Base-by-base conservation (phyloP, 129 eudicot genomes). In the Artemisia annua region DNA sequence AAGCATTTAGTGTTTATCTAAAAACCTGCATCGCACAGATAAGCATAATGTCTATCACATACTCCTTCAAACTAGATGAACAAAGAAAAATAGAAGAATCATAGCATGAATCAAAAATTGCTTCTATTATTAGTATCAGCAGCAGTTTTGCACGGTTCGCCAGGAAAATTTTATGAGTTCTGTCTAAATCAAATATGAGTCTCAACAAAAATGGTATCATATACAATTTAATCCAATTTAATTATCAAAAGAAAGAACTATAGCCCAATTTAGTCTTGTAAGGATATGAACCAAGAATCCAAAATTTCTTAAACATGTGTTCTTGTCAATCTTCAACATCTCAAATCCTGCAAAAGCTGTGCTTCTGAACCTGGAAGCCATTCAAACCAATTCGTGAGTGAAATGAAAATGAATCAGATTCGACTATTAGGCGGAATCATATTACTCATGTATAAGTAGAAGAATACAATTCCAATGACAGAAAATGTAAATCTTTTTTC, bases 361-460 rank as follows among this genome's bases (percentile, higher is more conserved):
- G 75, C 56, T 73, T 48, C 57, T 72, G 74, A 67, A 81, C 88
- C 91, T 86, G 81, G 68, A 73, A 69, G 32, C 3, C 76, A 75
- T 70, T 70, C 20, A 75, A 69, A 60, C 43, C 43, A 12, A 73
- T 16, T 69, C 15, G 69, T 60, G 44, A 67, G 63, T 63, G 32
- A 19, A 30, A 68, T 13, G 39, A 62, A 28, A 2, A 12, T 10
- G 13, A 64, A 48, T 16, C 49, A 54, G 65, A 51, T 74, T 49
- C 39, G 11, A 75, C 35, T 15, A 18, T 30, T 30, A 26, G 22
- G 46, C 2, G 46, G 46, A 62, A 7, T 60, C 64, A 13, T 39
- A 7, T 66, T 55, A 11, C 43, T 66, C 50, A 24, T 26, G 30
- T 57, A 64, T 15, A 32, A 74, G 61, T 22, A 48, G 24, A 17